These are phyloP conservation scores for Sisymbrium irio DNA, from an alignment of 345 rosid species.

Conservation along the genomic window DNA sequence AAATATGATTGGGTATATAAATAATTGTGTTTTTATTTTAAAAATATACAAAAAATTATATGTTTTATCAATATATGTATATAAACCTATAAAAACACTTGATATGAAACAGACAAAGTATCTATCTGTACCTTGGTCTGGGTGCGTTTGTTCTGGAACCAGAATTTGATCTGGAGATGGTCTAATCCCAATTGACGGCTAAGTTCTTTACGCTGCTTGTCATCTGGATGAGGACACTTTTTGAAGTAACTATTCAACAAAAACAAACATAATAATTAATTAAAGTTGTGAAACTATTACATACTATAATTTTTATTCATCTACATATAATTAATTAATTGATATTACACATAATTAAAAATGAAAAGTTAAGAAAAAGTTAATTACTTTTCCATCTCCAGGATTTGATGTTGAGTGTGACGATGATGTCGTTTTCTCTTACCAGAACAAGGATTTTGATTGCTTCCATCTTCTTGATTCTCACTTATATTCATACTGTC, in stretches of 20 bases:
- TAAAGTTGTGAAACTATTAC: not conserved
- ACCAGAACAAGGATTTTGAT: slow-evolving; percentile 48
- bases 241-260: slow-evolving; percentile 49
- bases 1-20: no score
- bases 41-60: no score
- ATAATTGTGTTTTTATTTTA: no score
- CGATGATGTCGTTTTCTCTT: slow-evolving; percentile 83
- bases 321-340: not conserved
- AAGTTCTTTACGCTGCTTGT: slow-evolving; percentile 79
- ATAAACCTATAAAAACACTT: no score
- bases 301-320: not conserved
- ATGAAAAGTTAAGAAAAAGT: not conserved
- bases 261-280: slow-evolving; percentile 2
- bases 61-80: no score
- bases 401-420: slow-evolving; percentile 84
- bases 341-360: not conserved
- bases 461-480: slow-evolving; percentile 61
- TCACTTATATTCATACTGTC: slow-evolving; percentile 54
- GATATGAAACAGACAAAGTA: no score
- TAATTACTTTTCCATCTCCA: slow-evolving; percentile 87
- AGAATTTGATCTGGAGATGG: slow-evolving; percentile 86
- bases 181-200: slow-evolving; percentile 76
- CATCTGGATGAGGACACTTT: slow-evolving; percentile 93
- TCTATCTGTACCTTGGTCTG: slow-evolving; percentile 92
- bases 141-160: slow-evolving; percentile 99